Evolutionary conservation across 1,284 basidiomycete genomes (phyloP).

Genomic region (Ustilago nuda): DNA sequence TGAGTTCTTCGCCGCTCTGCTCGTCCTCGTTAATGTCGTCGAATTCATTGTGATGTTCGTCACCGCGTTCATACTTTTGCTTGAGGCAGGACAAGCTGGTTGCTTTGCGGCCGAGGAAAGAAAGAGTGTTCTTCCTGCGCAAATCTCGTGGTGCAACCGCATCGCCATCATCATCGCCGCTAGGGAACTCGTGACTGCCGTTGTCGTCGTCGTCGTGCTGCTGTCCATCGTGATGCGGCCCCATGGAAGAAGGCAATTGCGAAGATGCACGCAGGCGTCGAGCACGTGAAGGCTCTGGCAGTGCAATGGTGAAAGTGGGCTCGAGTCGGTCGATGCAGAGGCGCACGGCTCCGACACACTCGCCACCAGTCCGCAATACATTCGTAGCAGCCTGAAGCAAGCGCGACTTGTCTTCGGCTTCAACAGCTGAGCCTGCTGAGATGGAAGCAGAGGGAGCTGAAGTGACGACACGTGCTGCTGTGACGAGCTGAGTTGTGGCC

Average conservation of each 20-base stretch:
- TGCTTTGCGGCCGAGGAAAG: slow-evolving; percentile 71
- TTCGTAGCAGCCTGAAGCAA: slow-evolving; percentile 85
- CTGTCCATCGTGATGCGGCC: slow-evolving; percentile 15
- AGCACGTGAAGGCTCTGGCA: slow-evolving; percentile 39
- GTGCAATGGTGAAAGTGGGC: slow-evolving; percentile 33
- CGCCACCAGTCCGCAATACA: slow-evolving; percentile 75
- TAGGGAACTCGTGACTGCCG: not conserved
- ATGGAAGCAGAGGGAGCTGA: slow-evolving; percentile 69
- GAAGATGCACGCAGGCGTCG: slow-evolving; percentile 20
- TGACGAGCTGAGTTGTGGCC: slow-evolving; percentile 86
- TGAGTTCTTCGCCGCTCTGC: slow-evolving; percentile 25
- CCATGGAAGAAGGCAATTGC: slow-evolving; percentile 9
- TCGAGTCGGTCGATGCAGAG: slow-evolving; percentile 57
- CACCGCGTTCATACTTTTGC: slow-evolving; percentile 61
- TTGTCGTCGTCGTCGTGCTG: slow-evolving; percentile 4
- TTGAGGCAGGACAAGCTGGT: slow-evolving; percentile 70
- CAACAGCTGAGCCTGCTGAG: slow-evolving; percentile 73
- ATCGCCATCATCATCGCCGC: slow-evolving; percentile 15
- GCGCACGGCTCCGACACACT: slow-evolving; percentile 61
- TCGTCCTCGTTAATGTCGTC: slow-evolving; percentile 50
- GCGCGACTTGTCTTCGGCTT: slow-evolving; percentile 80
- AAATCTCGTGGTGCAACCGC: slow-evolving; percentile 9
- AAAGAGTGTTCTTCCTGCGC: slow-evolving; percentile 71
- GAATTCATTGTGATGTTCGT: slow-evolving; percentile 36
- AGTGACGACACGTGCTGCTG: slow-evolving; percentile 79